Evolutionary conservation across 2,329 filamentous ascomycete genomes (phyloP).

Genomic region (Alternaria incomplexa): DNA sequence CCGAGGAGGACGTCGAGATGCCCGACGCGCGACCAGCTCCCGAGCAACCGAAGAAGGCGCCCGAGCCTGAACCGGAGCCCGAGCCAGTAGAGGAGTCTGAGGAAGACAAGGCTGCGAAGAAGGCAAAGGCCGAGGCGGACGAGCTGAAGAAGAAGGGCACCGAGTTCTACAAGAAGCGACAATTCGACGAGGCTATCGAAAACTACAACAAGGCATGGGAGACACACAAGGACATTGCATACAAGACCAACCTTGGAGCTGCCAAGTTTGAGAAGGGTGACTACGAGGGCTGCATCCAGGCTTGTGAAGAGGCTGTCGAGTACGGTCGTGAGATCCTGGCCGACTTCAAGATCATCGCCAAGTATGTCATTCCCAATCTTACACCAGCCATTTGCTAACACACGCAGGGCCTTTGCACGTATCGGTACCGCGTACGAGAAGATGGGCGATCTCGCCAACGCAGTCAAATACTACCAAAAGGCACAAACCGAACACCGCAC

Average conservation of each 20-base stretch:
- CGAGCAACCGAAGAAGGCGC: constrained; percentile 60
- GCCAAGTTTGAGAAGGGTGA: constrained; percentile 97
- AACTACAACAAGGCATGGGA: constrained; percentile 98
- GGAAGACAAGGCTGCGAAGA: constrained; percentile 81
- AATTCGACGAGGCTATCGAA: constrained; percentile 92
- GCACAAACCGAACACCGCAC: constrained; percentile 97
- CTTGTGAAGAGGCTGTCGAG: constrained; percentile 86
- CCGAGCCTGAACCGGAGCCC: constrained; percentile 61
- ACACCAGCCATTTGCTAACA: constrained; percentile 10
- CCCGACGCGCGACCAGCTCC: constrained; percentile 67
- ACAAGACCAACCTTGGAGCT: constrained; percentile 94
- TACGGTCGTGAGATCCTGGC: constrained; percentile 88
- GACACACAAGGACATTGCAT: constrained; percentile 92
- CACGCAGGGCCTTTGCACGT: constrained; percentile 76
- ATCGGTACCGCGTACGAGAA: constrained; percentile 96
- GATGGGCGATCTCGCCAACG: constrained; percentile 76
- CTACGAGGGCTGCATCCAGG: constrained; percentile 83
- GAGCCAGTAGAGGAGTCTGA: constrained; percentile 84
- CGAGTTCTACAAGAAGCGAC: constrained; percentile 96
- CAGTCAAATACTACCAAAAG: constrained; percentile 89
- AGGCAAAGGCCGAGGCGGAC: constrained; percentile 91
- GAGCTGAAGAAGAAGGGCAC: constrained; percentile 94
- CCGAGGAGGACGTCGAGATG: constrained; percentile 79
- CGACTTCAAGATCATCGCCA: constrained; percentile 98
- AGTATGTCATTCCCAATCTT: constrained; percentile 57